Evolutionary conservation across 345 rosid species (phyloP).

Genomic region (Cardamine occulta): DNA sequence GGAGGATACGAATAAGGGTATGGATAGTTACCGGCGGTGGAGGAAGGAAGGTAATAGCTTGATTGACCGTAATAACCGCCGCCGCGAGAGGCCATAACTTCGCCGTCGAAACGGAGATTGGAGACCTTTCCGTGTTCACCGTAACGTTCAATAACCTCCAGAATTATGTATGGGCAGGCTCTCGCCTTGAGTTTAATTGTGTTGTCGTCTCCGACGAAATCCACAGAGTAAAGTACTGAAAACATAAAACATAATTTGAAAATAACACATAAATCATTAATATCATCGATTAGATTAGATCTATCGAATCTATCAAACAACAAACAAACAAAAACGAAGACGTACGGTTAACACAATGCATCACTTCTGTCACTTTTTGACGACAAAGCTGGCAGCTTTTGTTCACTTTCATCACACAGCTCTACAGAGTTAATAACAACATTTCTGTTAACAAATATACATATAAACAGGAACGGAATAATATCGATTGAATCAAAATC

Average conservation of each 20-base stretch:
- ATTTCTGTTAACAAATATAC: neutral
- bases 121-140: conserved; percentile 38
- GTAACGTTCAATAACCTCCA: conserved; percentile 5
- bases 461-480: neutral
- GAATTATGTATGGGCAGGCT: conserved; percentile 24
- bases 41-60: conserved; percentile 30
- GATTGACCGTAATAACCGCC: conserved; percentile 21
- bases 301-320: too few relatives aligned
- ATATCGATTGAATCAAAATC: neutral
- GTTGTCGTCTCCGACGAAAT: conserved; percentile 20
- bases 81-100: neutral
- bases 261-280: neutral
- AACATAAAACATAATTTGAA: neutral
- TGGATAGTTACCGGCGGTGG: conserved; percentile 3
- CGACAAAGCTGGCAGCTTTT: conserved; percentile 31
- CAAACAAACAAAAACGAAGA: neutral
- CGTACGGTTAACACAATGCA: conserved; percentile 33
- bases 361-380: conserved; percentile 32
- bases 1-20: conserved; percentile 4
- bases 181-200: conserved; percentile 32
- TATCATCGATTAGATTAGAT: neutral
- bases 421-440: conserved; percentile 21
- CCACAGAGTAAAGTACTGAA: conserved; percentile 24
- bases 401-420: conserved; percentile 39
- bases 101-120: conserved; percentile 25